These are phyloP conservation scores for Aquilaria agallochum DNA, from an alignment of 441 rosid species.

Conservation along the genomic window DNA sequence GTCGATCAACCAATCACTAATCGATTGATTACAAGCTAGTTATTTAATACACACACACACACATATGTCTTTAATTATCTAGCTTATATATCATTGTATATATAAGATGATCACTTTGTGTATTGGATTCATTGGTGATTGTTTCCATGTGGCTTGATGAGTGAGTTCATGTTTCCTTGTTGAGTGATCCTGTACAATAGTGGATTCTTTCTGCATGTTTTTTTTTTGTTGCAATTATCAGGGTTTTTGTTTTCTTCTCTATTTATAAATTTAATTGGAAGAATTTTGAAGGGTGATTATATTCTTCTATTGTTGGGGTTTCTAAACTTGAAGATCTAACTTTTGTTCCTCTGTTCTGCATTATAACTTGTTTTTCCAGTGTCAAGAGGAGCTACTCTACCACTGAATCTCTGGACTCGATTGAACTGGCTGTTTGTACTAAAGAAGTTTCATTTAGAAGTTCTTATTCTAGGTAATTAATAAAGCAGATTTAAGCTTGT, in stretches of 20 bases:
- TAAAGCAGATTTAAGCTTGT: slow-evolving; percentile 4
- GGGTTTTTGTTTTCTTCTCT: slow-evolving; percentile 5
- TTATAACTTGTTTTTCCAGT: slow-evolving; percentile 12
- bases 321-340: slow-evolving; percentile 25
- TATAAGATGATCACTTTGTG: too few species aligned
- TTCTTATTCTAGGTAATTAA: neutral
- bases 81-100: too few species aligned
- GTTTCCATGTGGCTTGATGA: slow-evolving; percentile 12
- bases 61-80: too few species aligned
- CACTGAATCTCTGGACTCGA: slow-evolving; percentile 15
- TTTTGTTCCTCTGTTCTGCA: slow-evolving; percentile 2
- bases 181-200: slow-evolving; percentile 9
- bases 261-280: slow-evolving; percentile 7
- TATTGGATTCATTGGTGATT: too few species aligned
- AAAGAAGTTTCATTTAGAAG: slow-evolving; percentile 1
- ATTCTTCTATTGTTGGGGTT: neutral
- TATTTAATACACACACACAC: too few species aligned
- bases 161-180: slow-evolving; percentile 9
- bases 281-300: neutral
- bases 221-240: neutral
- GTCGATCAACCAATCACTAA: too few species aligned
- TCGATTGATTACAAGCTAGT: too few species aligned
- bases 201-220: neutral
- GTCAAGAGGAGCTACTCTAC: slow-evolving; percentile 17
- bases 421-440: slow-evolving; percentile 18